Evolutionary conservation across 140 eudicot species (phyloP), one percentile per base, ranked within the genome.

Genomic region (Oenanthe javanica): DNA sequence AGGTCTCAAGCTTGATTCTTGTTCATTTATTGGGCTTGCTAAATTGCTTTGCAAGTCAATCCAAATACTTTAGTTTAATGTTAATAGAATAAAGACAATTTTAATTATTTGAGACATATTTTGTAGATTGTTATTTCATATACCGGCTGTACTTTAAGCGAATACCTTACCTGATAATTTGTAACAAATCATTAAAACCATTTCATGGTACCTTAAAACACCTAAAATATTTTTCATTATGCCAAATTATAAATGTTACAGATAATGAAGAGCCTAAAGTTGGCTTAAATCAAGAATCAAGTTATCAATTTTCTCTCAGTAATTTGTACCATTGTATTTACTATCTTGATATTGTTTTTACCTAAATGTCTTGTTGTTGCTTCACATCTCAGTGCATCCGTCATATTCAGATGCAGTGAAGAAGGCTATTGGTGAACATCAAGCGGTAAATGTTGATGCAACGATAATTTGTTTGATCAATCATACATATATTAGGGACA

Each of bases 381-480:
- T 81, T 79, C 78, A 54, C 80, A 74, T 78, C 69, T 66, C 93
- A 95, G 99, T 89, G 85, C 77, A 66, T 6, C 92, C 89, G 66
- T 79, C 90, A 38, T 77, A 88, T 46, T 86, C 92, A 79, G 92
- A 87, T 82, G 87, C 86, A 42, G 91, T 92, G 66, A 86, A 87
- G 85, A 88, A 31, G 73, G 93, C 97, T 54, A 86, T 95, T 82
- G 79, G 81, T 36, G 87, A 84, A 61, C 90, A 92, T 85, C 91
- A 82, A 23, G 77, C 81, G 45, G 99, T 95, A 90, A 72, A 73
- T 64, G 80, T 69, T 77, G 72, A 70, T 21, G 38, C 50, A 40
- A 72, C 31, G 9, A 49, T 9, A 73, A 72, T 70, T 76, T 4
- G 12, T 25, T 45, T 48, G 78, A 15, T 72, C 16, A 18, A 0